Base-by-base conservation (phyloP, 371 early-diverging fungal species). In the Dinochytrium kinnereticum region DNA sequence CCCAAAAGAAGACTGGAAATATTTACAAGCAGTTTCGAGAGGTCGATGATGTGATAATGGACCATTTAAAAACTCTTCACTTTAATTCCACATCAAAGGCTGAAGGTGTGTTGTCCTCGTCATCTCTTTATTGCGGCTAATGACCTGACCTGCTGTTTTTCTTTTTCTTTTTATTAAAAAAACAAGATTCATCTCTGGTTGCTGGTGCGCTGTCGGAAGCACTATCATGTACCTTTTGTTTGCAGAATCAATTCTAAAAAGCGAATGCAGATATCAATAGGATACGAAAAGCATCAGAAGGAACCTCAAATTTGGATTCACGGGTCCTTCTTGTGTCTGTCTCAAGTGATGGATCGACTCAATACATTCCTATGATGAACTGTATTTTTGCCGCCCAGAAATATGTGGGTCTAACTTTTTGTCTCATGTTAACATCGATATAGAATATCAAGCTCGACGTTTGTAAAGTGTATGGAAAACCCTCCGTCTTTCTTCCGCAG, bases 361-460 rank as follows among this genome's bases (percentile, higher is more conserved):
- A 97, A 74, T 97, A 98, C 81, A 95, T 97, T 50, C 89, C 95
- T 5, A 87, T 95, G 64, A 98, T 98, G 98, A 98, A 98, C 81
- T 90, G 91, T 72, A 96, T 97, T 38, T 98, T 98, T 80, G 92
- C 97, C 0, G 97, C 97, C 0, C 97, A 98, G 82, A 94, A 93
- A 71, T 83, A 88, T 67, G 94, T 91, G 86, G 74, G 86, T 68
- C 15, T 30, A 31, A 3, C 13, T 26, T 17, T 0, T 7, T 28
- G 55, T 64, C 67, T 28, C 21, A 36, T 26, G 24, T 34, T 51
- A 49, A 26, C 13, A 2, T 17, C 21, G 37, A 28, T 71, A 28
- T 78, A 93, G 93, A 85, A 86, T 28, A 92, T 95, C 26, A 91
- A 91, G 0, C 88, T 98, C 10, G 97, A 97, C 81, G 93, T 95